Conservation (phyloP, 352 stramenopile species). For the Phytophthora boehmeriae region DNA sequence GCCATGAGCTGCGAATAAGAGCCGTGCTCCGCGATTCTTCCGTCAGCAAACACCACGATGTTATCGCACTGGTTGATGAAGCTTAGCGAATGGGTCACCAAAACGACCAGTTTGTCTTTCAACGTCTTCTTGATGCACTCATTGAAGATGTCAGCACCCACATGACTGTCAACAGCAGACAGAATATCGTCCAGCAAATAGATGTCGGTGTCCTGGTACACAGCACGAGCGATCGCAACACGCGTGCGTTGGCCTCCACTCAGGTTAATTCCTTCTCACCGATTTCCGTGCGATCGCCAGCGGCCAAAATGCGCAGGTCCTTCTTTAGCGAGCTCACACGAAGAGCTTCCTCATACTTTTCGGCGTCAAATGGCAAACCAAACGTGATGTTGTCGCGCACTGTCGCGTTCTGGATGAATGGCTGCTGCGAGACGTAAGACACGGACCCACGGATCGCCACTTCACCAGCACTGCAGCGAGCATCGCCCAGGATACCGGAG, state of each 20-base stretch:
- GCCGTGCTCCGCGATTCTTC: constrained; percentile 54
- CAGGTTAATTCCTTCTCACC: constrained; percentile 97
- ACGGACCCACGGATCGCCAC: constrained; percentile 86
- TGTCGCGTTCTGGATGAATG: constrained; percentile 97
- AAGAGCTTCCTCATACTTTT: constrained; percentile 56
- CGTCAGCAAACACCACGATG: constrained; percentile 53
- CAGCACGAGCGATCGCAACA: constrained; percentile 90
- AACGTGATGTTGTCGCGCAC: constrained; percentile 98
- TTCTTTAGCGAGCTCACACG: constrained; percentile 56
- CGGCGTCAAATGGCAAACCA: constrained; percentile 65
- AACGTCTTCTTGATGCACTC: constrained; percentile 88
- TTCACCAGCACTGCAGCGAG: constrained; percentile 36
- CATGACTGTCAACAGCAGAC: constrained; percentile 95
- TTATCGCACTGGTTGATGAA: constrained; percentile 55
- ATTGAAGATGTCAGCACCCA: constrained; percentile 93
- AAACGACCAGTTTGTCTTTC: constrained; percentile 88
- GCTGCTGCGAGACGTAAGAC: constrained; percentile 93
- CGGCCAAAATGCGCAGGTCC: constrained; percentile 51
- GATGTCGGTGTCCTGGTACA: constrained; percentile 94
- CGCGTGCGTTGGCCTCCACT: constrained; percentile 95
- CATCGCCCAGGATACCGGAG: constrained; percentile 48
- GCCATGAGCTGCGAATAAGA: constrained; percentile 66
- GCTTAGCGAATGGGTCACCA: constrained; percentile 87
- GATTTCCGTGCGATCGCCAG: constrained; percentile 95
- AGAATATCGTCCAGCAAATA: constrained; percentile 96